Evolutionary conservation across 306 rosid genomes (phyloP), one percentile per base, ranked within the genome.

Genomic region (Oemleria cerasiformis): DNA sequence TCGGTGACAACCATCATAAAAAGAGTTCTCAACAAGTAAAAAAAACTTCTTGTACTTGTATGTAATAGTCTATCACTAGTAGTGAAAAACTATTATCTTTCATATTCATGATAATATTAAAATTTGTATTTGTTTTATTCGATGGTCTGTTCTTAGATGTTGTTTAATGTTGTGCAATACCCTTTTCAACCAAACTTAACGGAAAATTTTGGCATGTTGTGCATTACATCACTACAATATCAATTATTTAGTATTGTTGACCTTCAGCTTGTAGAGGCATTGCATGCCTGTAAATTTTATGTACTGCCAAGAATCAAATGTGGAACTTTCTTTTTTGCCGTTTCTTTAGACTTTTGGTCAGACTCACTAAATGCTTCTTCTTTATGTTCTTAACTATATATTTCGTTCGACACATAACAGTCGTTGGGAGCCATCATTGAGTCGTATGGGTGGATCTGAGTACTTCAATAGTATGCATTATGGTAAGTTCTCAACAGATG

Each of bases 401-500:
- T 82, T 80, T 77, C 71, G 38, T 66, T 76, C 65, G 68, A 57
- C 59, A 60, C 80, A 71, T 68, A 49, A 68, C 78, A 91, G 97
- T 82, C 96, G 92, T 15, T 89, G 99, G 99, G 99, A 91, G 65
- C 80, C 92, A 16, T 82, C 95, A 57, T 89, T 89, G 84, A 83
- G 97, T 67, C 88, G 89, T n/a, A 75, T 86, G 88, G 77, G 90
- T 39, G 97, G 96, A 79, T 77, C 96, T n/a, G 96, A 95, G 71
- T 88, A 86, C 88, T 79, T 88, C 85, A 85, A 77, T 71, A 84
- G 89, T 74, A 81, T 79, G 17, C 86, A 86, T 75, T 91, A 91
- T 77, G 86, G 99, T 95, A 85, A 42, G 97, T 81, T 38, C 59
- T 72, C 55, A 73, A 23, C 63, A 63, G 25, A 62, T 72, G 64